Base-by-base conservation (phyloP, 257 asterid genomes). In the Galeopsis tetrahit region DNA sequence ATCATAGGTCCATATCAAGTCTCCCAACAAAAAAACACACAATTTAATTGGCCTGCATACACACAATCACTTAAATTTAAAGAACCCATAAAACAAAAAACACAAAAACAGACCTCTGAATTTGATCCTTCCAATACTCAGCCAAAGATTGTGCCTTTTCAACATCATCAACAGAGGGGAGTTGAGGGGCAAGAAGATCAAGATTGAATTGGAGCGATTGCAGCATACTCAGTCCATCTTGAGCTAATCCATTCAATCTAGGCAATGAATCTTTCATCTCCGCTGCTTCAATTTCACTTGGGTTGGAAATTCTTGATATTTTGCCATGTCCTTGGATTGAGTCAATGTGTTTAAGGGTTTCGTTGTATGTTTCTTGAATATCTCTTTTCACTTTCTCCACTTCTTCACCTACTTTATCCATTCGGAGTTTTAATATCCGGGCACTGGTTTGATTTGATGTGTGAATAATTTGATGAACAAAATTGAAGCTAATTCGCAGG, bases 111-210 rank as follows among this genome's bases (percentile, higher is more conserved):
- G 40, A 94, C 99, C 97, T 88, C 72, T 83, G 75, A n/a, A 91
- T 86, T 74, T 85, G 83, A 10, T 77, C 63, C 69, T 91, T 82
- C 99, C 97, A 89, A 11, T 83, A 84, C 33, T 86, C 82, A 0
- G 89, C 91, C 88, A 89, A 82, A 70, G 80, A 82, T 70, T 88
- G 87, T 4, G 93, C 87, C 69, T 85, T 82, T 66, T 87, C 87
- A 64, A 81, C 86, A 73, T 91, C 90, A 49, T 94, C 97, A 35
- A 75, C 81, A 10, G 80, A 71, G 40, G 90, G 87, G 43, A 91
- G 88, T 60, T 94, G 97, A 3, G 96, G 98, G 53, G 96, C 96
- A 68, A 94, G 88, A 49, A 91, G 95, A 83, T 94, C 99, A 42
- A 94, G 95, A 79, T 88, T 78, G 82, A 89, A 91, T 15, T 91